Conservation (phyloP, 345 rosid species). For the Mangifera indica region DNA sequence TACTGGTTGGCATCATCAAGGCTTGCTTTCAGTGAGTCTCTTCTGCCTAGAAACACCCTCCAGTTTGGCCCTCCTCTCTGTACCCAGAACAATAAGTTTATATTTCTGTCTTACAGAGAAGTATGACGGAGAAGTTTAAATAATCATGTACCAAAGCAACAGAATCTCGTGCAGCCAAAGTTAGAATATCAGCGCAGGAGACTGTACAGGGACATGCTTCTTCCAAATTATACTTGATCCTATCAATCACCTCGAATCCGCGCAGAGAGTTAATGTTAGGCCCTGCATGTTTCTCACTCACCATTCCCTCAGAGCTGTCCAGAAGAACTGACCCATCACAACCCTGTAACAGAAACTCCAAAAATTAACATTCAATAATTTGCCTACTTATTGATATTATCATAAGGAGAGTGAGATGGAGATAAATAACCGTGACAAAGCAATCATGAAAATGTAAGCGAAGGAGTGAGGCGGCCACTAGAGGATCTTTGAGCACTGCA, state of each 20-base stretch:
- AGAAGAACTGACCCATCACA: constrained; percentile 73
- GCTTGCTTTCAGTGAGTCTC: constrained; percentile 73
- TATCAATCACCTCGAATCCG: constrained; percentile 73
- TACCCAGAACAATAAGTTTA: too few species aligned
- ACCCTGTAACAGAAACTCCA: constrained; percentile 37
- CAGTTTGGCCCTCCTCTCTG: too few species aligned
- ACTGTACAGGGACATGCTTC: constrained; percentile 74
- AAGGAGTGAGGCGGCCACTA: constrained; percentile 80
- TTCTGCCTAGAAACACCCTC: constrained; percentile 33
- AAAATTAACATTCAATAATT: background rate
- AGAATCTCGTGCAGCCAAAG: constrained; percentile 77
- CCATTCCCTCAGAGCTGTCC: constrained; percentile 55
- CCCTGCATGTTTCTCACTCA: constrained; percentile 71
- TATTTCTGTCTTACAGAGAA: too few species aligned
- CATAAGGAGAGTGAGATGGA: too few species aligned
- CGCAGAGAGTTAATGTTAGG: constrained; percentile 63
- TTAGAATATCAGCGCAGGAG: constrained; percentile 75
- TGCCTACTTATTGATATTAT: too few species aligned
- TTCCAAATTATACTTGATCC: constrained; percentile 64
- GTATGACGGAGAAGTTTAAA: background rate
- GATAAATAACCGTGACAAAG: constrained; percentile 53
- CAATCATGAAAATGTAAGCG: constrained; percentile 89
- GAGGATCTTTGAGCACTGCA: constrained; percentile 65
- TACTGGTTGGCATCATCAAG: constrained; percentile 60
- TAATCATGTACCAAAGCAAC: constrained; percentile 36